Conservation (phyloP, 2,329 filamentous ascomycete species). For the Talaromyces funiculosus region DNA sequence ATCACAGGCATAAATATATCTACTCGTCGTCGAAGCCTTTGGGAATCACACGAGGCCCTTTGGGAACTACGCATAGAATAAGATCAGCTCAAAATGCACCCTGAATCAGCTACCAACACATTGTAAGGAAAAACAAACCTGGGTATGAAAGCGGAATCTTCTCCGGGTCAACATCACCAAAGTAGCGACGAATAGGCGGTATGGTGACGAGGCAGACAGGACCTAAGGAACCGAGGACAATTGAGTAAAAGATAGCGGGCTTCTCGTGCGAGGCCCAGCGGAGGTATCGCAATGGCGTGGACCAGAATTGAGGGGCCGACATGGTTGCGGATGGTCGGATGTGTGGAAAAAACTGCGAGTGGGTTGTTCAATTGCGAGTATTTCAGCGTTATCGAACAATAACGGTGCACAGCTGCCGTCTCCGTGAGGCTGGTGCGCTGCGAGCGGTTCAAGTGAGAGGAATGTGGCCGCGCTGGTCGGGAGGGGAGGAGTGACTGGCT, state of each 20-base stretch:
- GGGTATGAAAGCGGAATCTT: conserved; percentile 87
- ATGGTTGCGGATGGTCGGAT: conserved; percentile 26
- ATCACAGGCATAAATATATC: not conserved
- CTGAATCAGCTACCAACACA: not conserved
- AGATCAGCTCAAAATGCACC: not conserved
- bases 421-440: not conserved
- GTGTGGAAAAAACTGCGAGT: conserved; percentile 12
- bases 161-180: conserved; percentile 69
- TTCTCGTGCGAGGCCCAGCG: conserved; percentile 83
- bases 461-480: not conserved
- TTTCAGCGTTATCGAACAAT: not conserved
- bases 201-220: conserved; percentile 65
- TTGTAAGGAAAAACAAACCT: conserved; percentile 54
- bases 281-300: conserved; percentile 73
- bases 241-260: conserved; percentile 86
- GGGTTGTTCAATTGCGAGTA: not conserved
- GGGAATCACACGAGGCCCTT: conserved; percentile 41
- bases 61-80: conserved; percentile 33
- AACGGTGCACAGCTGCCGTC: not conserved
- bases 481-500: not conserved
- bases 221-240: conserved; percentile 66
- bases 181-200: conserved; percentile 63
- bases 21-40: conserved; percentile 43
- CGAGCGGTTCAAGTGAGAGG: not conserved
- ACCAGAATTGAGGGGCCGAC: conserved; percentile 72